Evolutionary conservation across 202 grass and related monocot genomes (phyloP).

Genomic region (Schoenoplectus triqueter): DNA sequence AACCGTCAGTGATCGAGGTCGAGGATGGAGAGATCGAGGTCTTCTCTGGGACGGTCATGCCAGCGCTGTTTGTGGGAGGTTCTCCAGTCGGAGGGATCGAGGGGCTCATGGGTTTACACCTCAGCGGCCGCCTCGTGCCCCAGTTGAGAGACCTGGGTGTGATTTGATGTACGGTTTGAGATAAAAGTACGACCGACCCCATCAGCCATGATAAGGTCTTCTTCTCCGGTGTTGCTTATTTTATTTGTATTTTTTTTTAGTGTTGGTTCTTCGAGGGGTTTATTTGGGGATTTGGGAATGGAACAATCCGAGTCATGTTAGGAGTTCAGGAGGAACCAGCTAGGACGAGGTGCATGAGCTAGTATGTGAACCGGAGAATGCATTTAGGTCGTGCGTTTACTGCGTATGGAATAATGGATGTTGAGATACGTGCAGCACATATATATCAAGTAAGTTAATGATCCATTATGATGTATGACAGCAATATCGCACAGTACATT

Average conservation of each 20-base stretch:
- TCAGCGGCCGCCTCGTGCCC: constrained; percentile 78
- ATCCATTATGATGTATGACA: background rate
- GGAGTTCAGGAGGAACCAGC: background rate
- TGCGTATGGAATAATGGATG: background rate
- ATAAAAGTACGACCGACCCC: constrained; percentile 6
- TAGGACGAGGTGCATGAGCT: background rate
- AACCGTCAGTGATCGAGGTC: constrained; percentile 81
- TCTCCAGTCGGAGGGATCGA: constrained; percentile 76
- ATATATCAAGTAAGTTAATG: constrained; percentile 9
- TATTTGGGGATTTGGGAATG: constrained; percentile 39
- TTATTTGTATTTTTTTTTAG: background rate
- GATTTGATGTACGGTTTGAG: constrained; percentile 32
- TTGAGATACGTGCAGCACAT: background rate
- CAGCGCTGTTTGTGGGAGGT: constrained; percentile 84
- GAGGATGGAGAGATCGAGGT: constrained; percentile 52
- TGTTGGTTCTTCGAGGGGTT: constrained; percentile 31
- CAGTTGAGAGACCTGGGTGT: constrained; percentile 70
- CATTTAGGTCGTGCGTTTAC: background rate
- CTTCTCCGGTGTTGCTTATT: constrained; percentile 37
- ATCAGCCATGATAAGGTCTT: background rate
- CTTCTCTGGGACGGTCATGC: constrained; percentile 47
- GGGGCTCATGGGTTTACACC: constrained; percentile 87
- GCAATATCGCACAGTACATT: background rate
- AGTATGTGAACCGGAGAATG: constrained; percentile 28
- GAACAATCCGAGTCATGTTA: constrained; percentile 33